Evolutionary conservation across 140 eudicot species (phyloP).

Genomic region (Bidens hawaiensis): DNA sequence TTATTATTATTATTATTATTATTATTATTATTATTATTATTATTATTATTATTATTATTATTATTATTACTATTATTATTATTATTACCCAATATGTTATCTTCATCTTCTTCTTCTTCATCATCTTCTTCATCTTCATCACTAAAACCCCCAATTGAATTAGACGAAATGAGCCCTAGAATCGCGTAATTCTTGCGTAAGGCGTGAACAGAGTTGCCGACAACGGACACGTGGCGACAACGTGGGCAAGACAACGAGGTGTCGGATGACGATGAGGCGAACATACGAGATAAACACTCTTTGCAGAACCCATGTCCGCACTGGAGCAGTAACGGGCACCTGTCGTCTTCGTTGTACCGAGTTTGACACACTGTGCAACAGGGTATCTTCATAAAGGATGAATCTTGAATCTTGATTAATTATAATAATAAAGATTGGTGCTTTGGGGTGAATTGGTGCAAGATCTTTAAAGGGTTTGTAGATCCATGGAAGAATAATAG

Average conservation of each 20-base stretch:
- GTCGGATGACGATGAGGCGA: constrained; percentile 54
- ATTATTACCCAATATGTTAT: constrained; percentile 17
- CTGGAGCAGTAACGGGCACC: constrained; percentile 76
- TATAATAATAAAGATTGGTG: too few relatives aligned
- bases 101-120: constrained; percentile 9
- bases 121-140: constrained; percentile 51
- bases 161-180: constrained; percentile 40
- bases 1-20: too few relatives aligned
- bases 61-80: too few relatives aligned
- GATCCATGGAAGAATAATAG: too few relatives aligned
- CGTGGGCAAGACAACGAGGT: constrained; percentile 71
- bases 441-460: too few relatives aligned
- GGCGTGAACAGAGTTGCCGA: constrained; percentile 82
- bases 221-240: constrained; percentile 79
- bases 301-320: constrained; percentile 94
- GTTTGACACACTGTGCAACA: constrained; percentile 83
- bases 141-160: constrained; percentile 23
- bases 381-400: constrained; percentile 87
- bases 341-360: constrained; percentile 70
- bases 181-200: constrained; percentile 74
- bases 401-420: too few relatives aligned
- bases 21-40: too few relatives aligned
- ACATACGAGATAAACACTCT: constrained; percentile 74
- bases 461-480: too few relatives aligned
- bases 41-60: too few relatives aligned